These are phyloP conservation scores for Umbelopsis isabellina DNA, from an alignment of 192 early-diverging fungal genomes.

Conservation along the genomic window DNA sequence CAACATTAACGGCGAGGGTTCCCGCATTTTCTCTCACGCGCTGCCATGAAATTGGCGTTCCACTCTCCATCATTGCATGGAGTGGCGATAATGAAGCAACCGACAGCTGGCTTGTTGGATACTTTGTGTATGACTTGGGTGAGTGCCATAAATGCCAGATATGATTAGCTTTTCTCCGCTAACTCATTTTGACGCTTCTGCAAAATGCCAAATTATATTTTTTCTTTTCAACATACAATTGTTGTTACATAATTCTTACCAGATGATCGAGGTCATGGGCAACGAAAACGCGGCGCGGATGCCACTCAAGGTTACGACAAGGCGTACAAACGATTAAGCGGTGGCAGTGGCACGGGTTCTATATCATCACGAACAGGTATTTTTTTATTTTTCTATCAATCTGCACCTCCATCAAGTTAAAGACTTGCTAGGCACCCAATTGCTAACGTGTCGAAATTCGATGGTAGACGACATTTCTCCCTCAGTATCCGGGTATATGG, in stretches of 20 bases:
- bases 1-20: conserved; percentile 41
- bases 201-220: too few relatives aligned
- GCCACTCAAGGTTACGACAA: neutral
- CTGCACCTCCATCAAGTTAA: neutral
- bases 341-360: conserved; percentile 15
- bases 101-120: conserved; percentile 51
- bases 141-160: neutral
- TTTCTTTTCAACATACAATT: too few relatives aligned
- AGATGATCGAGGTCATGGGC: conserved; percentile 15
- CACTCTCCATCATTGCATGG: conserved; percentile 41
- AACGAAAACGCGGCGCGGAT: conserved; percentile 9
- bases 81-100: conserved; percentile 42
- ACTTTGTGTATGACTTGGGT: conserved; percentile 37
- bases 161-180: too few relatives aligned
- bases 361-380: conserved; percentile 13
- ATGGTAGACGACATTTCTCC: neutral
- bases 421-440: neutral
- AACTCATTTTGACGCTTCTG: too few relatives aligned
- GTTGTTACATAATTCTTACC: neutral
- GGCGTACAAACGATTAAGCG: conserved; percentile 13
- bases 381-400: neutral
- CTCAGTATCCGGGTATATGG: neutral
- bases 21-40: conserved; percentile 44
- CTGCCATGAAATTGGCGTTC: conserved; percentile 42
- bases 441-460: conserved; percentile 20